Evolutionary conservation across 805 yeast species (phyloP), one percentile per base, ranked within the genome.

Genomic region (Ogataea ramenticola): DNA sequence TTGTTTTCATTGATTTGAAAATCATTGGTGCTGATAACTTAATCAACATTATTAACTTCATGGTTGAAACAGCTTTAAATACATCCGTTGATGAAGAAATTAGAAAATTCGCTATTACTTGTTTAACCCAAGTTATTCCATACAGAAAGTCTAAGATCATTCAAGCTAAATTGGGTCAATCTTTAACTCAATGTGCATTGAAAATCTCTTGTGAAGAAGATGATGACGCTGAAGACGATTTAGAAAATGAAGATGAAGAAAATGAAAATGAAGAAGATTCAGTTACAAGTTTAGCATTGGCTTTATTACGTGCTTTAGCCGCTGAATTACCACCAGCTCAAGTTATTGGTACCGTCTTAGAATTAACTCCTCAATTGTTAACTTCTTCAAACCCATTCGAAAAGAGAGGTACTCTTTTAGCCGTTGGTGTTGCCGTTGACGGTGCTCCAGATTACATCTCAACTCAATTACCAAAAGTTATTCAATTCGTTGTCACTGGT

Each of bases 381-480:
- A 66, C 77, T 40, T 76, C 90, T 16, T 51, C 77, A n/a, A 79
- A 86, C 61, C 73, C 75, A 49, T 82, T 77, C 51, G 88, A 85
- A 68, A 81, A 95, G 70, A 81, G 96, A 68, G 96, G 95, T 47
- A 93, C 85, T 44, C 72, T 89, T 42, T 70, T 87, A 55, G 77
- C 95, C 30, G 69, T 93, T 49, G 88, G 95, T 55, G 86, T 80
- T 45, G 80, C 91, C 42, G 86, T 86, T 39, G 77, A 85, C 50
- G 99, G 98, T 61, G 91, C 98, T 36, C 98, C 98, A 49, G 99
- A 93, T 60, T 91, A 74, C 64, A 75, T 86, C 56, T 76, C 89
- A 39, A 74, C 83, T 40, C 91, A 89, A 60, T 67, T 90, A 48
- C 75, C 77, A 47, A 81, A 80, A 57, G 68, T 93, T 49, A 74